Evolutionary conservation across 345 rosid genomes (phyloP).

Genomic region (Pelargonium nanum): DNA sequence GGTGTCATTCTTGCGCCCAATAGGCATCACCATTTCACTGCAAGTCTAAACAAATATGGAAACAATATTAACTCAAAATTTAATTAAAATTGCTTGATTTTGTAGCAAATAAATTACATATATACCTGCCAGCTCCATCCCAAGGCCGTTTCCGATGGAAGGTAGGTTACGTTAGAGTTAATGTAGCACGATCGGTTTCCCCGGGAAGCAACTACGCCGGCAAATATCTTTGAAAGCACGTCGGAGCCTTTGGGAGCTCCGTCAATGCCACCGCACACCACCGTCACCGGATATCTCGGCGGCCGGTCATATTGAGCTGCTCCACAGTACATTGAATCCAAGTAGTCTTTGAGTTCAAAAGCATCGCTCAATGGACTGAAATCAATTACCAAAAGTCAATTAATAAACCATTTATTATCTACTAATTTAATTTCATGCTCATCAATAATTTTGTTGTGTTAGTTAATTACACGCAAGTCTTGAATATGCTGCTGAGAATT

Average conservation of each 20-base stretch:
- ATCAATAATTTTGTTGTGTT: no score
- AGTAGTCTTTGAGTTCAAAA: slow-evolving; percentile 18
- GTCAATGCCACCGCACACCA: slow-evolving; percentile 30
- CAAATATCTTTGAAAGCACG: slow-evolving; percentile 23
- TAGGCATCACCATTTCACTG: slow-evolving; percentile 56
- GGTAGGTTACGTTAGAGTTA: slow-evolving; percentile 11
- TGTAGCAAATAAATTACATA: neutral
- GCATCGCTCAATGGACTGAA: slow-evolving; percentile 22
- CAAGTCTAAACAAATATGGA: slow-evolving; percentile 33
- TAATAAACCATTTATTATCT: no score
- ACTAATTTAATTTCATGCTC: no score
- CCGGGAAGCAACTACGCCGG: slow-evolving; percentile 33
- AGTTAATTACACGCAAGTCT: slow-evolving; percentile 25
- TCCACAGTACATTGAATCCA: slow-evolving; percentile 20
- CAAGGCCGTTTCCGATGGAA: slow-evolving; percentile 11
- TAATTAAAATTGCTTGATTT: neutral
- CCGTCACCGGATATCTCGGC: slow-evolving; percentile 21
- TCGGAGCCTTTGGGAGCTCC: slow-evolving; percentile 18
- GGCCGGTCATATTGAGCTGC: slow-evolving; percentile 42
- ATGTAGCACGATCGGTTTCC: slow-evolving; percentile 31
- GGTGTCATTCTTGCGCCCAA: slow-evolving; percentile 31
- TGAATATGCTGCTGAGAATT: slow-evolving; percentile 20
- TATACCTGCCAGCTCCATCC: slow-evolving; percentile 49
- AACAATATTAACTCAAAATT: neutral
- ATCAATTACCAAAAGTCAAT: no score